Conservation (phyloP, 148 eudicot species). For the Agrostemma githago region DNA sequence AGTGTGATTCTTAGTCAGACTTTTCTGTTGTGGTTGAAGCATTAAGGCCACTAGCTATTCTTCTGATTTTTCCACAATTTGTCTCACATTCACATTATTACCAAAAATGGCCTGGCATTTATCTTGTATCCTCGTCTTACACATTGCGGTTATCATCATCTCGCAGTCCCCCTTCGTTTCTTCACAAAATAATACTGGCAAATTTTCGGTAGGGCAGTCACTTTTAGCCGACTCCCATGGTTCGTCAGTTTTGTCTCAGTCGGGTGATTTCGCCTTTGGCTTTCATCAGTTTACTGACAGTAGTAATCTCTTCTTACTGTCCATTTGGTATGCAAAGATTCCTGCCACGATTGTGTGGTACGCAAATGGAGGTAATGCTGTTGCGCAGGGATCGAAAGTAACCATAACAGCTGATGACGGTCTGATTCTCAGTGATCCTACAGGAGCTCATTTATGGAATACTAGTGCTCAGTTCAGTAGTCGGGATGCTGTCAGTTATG, state of each 20-base stretch:
- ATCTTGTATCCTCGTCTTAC: neutral
- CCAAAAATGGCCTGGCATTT: too few relatives aligned
- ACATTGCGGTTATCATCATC: neutral
- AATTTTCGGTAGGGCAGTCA: conserved; percentile 21
- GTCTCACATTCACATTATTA: too few relatives aligned
- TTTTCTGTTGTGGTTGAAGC: too few relatives aligned
- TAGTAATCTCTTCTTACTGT: conserved; percentile 33
- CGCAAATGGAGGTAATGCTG: conserved; percentile 29
- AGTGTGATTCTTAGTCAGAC: too few relatives aligned
- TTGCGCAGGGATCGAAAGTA: conserved; percentile 31
- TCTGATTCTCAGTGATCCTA: conserved; percentile 40
- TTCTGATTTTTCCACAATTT: too few relatives aligned
- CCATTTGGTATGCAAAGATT: conserved; percentile 52
- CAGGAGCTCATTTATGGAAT: conserved; percentile 33
- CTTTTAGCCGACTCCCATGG: conserved; percentile 26
- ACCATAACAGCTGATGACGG: conserved; percentile 32
- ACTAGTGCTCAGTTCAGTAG: neutral
- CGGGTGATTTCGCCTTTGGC: conserved; percentile 54
- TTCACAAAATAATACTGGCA: neutral
- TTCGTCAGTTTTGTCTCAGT: conserved; percentile 43
- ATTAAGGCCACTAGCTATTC: too few relatives aligned
- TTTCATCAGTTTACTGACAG: conserved; percentile 24
- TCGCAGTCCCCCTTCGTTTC: too few relatives aligned
- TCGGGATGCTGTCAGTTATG: conserved; percentile 12
- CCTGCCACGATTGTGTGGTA: conserved; percentile 52